A percentile compares a stretch with the other conserved stretches of the same genome.
Conservation (phyloP, 768 basidiomycete species). For the Austroboletus festivus region DNA sequence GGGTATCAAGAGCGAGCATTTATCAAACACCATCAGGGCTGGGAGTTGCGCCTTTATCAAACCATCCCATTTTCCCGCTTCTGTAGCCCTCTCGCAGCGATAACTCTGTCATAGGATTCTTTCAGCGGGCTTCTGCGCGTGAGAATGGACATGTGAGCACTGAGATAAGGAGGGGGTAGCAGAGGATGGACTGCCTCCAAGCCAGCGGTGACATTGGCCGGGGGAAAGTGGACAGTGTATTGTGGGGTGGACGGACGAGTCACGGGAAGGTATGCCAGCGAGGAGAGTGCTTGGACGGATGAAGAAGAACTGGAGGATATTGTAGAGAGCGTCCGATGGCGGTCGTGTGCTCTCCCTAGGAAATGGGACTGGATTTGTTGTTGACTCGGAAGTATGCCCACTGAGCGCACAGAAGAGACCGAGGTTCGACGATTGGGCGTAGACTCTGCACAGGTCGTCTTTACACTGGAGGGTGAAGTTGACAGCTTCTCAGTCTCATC, state of each 20-base stretch:
- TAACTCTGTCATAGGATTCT: conserved; percentile 68
- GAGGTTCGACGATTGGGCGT: conserved; percentile 46
- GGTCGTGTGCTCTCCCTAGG: conserved; percentile 37
- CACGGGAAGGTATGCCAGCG: conserved; percentile 52
- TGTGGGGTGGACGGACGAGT: conserved; percentile 38
- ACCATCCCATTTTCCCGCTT: conserved; percentile 13
- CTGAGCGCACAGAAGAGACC: conserved; percentile 57
- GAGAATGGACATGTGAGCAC: conserved; percentile 67
- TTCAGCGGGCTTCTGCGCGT: conserved; percentile 61
- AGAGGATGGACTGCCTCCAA: conserved; percentile 66
- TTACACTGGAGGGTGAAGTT: conserved; percentile 39
- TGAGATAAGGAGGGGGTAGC: conserved; percentile 68
- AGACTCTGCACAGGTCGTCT: conserved; percentile 31
- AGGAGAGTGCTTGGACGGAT: conserved; percentile 53
- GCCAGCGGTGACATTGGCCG: conserved; percentile 49
- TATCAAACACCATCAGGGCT: conserved; percentile 2
- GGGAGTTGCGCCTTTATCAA: neutral
- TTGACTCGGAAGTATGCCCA: conserved; percentile 52
- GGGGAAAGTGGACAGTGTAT: conserved; percentile 61
- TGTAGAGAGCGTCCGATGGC: conserved; percentile 55
- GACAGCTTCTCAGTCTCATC: conserved; percentile 23
- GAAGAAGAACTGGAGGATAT: conserved; percentile 47
- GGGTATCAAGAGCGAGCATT: conserved; percentile 27
- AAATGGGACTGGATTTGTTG: conserved; percentile 34
- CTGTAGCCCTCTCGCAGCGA: conserved; percentile 48